Conservation (phyloP, 768 basidiomycete species). For the Boletellus emodensis region DNA sequence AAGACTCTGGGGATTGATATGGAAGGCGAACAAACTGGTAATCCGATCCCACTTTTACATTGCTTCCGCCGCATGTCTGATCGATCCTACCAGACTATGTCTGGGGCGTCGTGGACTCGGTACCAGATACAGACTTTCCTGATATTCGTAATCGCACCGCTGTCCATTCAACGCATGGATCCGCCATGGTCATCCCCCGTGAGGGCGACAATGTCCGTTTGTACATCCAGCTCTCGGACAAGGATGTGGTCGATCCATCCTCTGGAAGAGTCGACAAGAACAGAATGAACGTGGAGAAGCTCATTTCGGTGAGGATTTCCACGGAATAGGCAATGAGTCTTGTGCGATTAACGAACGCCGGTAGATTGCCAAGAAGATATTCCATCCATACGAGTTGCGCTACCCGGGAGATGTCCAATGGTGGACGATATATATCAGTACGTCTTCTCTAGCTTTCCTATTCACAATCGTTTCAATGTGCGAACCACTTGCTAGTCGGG, state of each 20-base stretch:
- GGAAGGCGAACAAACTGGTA: slow-evolving; percentile 48
- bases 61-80: not conserved
- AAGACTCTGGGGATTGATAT: slow-evolving; percentile 41
- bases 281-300: slow-evolving; percentile 44
- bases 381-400: slow-evolving; percentile 53
- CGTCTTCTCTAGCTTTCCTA: slow-evolving; percentile 15
- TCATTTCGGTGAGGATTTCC: slow-evolving; percentile 45
- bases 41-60: not conserved
- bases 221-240: slow-evolving; percentile 63
- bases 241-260: slow-evolving; percentile 39
- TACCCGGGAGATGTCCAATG: slow-evolving; percentile 53
- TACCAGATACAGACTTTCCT: slow-evolving; percentile 72
- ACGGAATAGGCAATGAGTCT: too few relatives aligned
- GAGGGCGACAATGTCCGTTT: slow-evolving; percentile 64
- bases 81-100: slow-evolving; percentile 50
- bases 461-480: not conserved
- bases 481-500: slow-evolving; percentile 44
- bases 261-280: slow-evolving; percentile 54
- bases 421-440: slow-evolving; percentile 74
- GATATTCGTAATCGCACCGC: slow-evolving; percentile 63
- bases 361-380: slow-evolving; percentile 52
- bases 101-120: slow-evolving; percentile 78
- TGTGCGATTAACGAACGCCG: not conserved
- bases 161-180: slow-evolving; percentile 67
- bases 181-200: slow-evolving; percentile 72